Percentiles rank a stretch among this genome's conserved stretches.
Conservation (phyloP, 2,329 filamentous ascomycete genomes). For the Trichoderma sp. region DNA sequence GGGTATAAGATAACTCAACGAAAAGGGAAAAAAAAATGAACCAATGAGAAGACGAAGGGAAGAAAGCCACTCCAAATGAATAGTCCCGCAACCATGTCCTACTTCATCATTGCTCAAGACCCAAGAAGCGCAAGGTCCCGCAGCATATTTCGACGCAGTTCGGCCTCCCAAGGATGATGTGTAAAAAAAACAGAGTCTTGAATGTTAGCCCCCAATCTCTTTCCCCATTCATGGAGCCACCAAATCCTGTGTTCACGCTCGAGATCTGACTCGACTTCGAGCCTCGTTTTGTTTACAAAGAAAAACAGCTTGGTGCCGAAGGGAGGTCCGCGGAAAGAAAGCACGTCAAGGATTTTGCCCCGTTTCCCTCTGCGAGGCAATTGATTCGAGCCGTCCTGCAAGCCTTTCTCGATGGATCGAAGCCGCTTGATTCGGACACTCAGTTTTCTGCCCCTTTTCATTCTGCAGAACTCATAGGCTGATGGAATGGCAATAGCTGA, state of each 20-base stretch:
- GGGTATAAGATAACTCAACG: background rate
- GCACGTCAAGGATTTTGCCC: background rate
- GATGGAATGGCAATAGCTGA: slow-evolving; percentile 27
- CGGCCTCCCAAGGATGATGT: too few species aligned
- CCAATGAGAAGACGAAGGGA: background rate
- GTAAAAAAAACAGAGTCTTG: too few species aligned
- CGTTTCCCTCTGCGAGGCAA: background rate
- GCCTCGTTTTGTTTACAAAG: background rate
- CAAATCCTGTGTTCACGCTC: background rate
- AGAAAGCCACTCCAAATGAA: background rate
- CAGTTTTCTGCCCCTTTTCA: background rate
- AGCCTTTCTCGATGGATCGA: background rate
- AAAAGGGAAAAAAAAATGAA: background rate
- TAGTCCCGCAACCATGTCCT: background rate
- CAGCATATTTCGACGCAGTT: too few species aligned
- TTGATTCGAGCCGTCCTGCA: background rate
- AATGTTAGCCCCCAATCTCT: too few species aligned
- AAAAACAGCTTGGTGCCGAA: background rate
- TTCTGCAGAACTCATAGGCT: slow-evolving; percentile 33
- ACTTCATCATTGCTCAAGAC: background rate
- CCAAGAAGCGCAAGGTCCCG: background rate
- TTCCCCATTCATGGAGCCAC: background rate
- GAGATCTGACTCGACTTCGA: background rate
- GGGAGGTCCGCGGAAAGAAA: background rate
- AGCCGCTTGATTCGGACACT: background rate